Conservation (phyloP, 495 filamentous ascomycete genomes). For the Chaetomium fimeti region DNA sequence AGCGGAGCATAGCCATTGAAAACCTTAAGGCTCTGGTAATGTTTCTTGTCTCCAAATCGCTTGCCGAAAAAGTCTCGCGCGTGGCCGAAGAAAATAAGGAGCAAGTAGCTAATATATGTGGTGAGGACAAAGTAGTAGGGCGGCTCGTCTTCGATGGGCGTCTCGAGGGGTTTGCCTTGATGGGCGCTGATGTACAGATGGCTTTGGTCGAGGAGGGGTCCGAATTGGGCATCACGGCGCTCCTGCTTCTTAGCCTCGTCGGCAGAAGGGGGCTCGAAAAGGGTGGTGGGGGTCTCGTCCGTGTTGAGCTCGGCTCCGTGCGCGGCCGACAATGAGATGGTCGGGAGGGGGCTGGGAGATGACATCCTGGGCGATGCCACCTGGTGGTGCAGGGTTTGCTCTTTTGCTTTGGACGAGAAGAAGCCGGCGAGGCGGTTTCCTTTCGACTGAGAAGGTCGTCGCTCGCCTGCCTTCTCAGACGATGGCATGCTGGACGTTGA, state of each 20-base stretch:
- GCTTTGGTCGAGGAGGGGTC: conserved; percentile 71
- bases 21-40: conserved; percentile 79
- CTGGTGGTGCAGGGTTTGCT: conserved; percentile 55
- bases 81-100: conserved; percentile 93
- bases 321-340: conserved; percentile 88
- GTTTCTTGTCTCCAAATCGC: conserved; percentile 73
- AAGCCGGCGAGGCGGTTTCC: conserved; percentile 59
- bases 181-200: conserved; percentile 83
- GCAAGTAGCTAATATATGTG: conserved; percentile 94
- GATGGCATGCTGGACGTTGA: conserved; percentile 38
- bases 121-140: conserved; percentile 95
- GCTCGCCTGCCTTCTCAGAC: conserved; percentile 44
- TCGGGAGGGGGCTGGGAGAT: conserved; percentile 76
- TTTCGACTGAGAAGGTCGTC: conserved; percentile 57
- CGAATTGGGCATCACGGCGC: conserved; percentile 87
- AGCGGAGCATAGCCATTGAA: conserved; percentile 91
- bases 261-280: conserved; percentile 89
- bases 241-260: conserved; percentile 73
- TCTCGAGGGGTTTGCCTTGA: conserved; percentile 70
- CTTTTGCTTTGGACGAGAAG: conserved; percentile 69
- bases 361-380: conserved; percentile 64
- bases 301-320: conserved; percentile 69
- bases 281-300: conserved; percentile 71
- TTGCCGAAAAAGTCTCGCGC: conserved; percentile 98
- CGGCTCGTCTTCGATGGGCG: conserved; percentile 90